phyloP scores from a whole-genome alignment of 139 green algal genomes.

The Tetraselmis chui region DNA sequence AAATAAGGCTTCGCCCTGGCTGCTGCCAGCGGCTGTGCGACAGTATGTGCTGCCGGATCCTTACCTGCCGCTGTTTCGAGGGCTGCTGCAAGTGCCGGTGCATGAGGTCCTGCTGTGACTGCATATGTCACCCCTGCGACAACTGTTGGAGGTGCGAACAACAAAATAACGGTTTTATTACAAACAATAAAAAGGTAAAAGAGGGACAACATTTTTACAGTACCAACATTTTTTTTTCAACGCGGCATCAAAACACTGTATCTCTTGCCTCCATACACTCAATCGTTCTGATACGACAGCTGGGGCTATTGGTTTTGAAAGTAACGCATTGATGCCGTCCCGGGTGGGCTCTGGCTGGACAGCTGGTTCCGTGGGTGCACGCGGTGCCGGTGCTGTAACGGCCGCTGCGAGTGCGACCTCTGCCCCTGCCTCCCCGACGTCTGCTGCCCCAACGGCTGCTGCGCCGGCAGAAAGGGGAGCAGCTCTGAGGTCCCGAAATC shows the following conservation, averaged over 20 bases:
- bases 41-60: neutral
- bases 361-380: neutral
- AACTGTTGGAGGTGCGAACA: neutral
- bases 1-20: no score
- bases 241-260: no score
- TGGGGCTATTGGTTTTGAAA: no score
- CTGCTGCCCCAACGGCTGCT: neutral
- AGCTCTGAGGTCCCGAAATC: no score
- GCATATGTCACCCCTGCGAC: neutral
- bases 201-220: no score
- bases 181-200: no score
- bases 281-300: no score
- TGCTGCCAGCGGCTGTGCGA: neutral
- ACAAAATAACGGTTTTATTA: no score
- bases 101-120: neutral
- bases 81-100: neutral
- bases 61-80: neutral
- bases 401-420: neutral
- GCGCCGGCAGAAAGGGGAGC: neutral
- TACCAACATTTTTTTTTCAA: no score
- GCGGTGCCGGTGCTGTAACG: neutral
- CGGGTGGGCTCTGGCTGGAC: neutral
- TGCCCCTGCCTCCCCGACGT: neutral
- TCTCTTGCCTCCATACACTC: no score
- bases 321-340: no score